phyloP scores from a whole-genome alignment of 73 alveolate species.

The Symbiodinium natans region DNA sequence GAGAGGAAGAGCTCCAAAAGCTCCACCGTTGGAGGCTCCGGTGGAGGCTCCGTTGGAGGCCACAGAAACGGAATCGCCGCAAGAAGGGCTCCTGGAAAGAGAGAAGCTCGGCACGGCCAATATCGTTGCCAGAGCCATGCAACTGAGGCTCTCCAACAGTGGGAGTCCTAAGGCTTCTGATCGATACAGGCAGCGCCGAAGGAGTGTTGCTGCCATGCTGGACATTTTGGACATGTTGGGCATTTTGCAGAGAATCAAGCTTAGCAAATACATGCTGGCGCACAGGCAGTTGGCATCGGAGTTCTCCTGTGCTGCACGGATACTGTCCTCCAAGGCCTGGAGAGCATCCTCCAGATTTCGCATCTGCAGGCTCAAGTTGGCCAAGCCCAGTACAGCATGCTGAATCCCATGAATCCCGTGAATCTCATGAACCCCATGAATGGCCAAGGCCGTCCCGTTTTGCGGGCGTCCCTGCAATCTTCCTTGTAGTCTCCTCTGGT shows the following conservation, averaged over 20 bases:
- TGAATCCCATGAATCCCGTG: background rate
- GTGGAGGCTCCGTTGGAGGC: background rate
- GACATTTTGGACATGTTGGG: background rate
- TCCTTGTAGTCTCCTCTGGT: background rate
- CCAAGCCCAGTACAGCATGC: conserved; percentile 43
- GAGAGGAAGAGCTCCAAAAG: background rate
- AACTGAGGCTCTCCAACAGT: conserved; percentile 39
- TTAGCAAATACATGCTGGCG: conserved; percentile 66
- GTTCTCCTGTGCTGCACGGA: conserved; percentile 65
- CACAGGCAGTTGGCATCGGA: conserved; percentile 55
- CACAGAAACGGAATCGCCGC: background rate
- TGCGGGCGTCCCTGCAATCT: too few relatives aligned
- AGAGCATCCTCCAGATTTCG: conserved; percentile 65
- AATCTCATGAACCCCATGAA: background rate
- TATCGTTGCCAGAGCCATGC: conserved; percentile 48
- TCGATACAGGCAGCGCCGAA: conserved; percentile 68
- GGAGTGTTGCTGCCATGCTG: conserved; percentile 6
- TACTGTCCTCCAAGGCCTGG: conserved; percentile 82
- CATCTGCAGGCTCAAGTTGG: conserved; percentile 56
- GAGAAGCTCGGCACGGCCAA: conserved; percentile 3
- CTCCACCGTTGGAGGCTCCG: background rate
- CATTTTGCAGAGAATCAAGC: background rate
- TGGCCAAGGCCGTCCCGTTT: background rate
- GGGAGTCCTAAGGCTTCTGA: conserved; percentile 59
- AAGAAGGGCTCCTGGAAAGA: background rate